Conservation (phyloP, 441 rosid genomes). For the Aleurites moluccanus region DNA sequence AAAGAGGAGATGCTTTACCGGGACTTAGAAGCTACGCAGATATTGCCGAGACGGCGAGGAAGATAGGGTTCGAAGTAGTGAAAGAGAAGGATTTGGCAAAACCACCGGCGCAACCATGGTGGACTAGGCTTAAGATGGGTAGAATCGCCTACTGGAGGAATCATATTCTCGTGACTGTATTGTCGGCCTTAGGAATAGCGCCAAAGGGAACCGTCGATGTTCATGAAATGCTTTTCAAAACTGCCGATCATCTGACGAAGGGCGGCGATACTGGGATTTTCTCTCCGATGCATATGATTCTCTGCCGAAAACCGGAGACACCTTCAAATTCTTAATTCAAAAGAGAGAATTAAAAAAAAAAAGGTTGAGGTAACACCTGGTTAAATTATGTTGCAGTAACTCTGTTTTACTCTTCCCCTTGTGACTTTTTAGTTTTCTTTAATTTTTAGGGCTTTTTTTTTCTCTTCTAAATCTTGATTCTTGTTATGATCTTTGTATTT, state of each 20-base stretch:
- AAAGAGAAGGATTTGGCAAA: constrained; percentile 74
- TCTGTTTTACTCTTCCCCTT: constrained; percentile 17
- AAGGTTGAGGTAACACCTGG: constrained; percentile 9
- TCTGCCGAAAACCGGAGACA: constrained; percentile 72
- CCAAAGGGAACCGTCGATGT: constrained; percentile 95
- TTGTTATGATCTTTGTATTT: constrained; percentile 23
- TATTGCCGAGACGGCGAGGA: constrained; percentile 60
- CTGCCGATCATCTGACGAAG: constrained; percentile 73
- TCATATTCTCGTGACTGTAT: constrained; percentile 63
- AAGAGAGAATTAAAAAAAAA: not conserved
- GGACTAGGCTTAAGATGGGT: constrained; percentile 83
- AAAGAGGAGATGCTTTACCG: constrained; percentile 84
- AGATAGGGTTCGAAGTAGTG: constrained; percentile 80
- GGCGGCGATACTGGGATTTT: constrained; percentile 90
- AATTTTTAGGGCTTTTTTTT: not conserved
- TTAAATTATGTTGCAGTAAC: not conserved
- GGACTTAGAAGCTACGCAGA: constrained; percentile 63
- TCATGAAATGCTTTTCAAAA: constrained; percentile 86
- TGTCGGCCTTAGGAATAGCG: constrained; percentile 67
- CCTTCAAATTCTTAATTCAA: constrained; percentile 28
- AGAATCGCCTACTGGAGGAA: constrained; percentile 89
- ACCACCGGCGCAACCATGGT: constrained; percentile 78
- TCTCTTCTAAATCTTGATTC: constrained; percentile 2
- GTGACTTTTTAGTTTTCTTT: not conserved
- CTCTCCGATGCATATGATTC: constrained; percentile 90